phyloP scores from a whole-genome alignment of 768 basidiomycete genomes.

The Lactifluus pinguis region DNA sequence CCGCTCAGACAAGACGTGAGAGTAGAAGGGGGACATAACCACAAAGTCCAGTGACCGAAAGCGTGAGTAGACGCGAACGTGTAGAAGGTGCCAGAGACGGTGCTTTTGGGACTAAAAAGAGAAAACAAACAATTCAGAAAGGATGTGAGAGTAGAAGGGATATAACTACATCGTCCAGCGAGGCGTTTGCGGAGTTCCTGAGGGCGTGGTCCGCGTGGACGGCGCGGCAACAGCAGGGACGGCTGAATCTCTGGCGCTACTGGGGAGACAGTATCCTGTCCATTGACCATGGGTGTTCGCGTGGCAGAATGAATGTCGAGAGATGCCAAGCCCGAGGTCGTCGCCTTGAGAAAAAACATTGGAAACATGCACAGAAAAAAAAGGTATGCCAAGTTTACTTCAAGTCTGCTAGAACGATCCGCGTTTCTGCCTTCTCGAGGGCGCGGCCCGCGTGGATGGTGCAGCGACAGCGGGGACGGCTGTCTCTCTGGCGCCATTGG shows the following conservation, averaged over 20 bases:
- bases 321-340: neutral
- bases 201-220: neutral
- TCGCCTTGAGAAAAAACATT: neutral
- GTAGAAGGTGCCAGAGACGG: no score
- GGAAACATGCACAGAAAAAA: neutral
- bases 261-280: neutral
- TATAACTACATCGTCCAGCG: neutral
- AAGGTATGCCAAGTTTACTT: neutral
- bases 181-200: slow-evolving; percentile 4
- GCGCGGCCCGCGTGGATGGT: neutral
- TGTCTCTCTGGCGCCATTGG: neutral
- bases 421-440: neutral
- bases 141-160: no score
- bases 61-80: no score
- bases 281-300: no score
- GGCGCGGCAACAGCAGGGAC: neutral
- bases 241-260: neutral
- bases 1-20: neutral
- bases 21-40: neutral
- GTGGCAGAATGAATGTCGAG: neutral
- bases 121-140: no score
- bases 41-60: no score
- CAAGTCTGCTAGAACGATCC: neutral
- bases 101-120: no score
- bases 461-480: neutral